These are phyloP conservation scores for Hypoxylon sp. DNA, from an alignment of 2,329 filamentous ascomycete genomes.

Conservation along the genomic window DNA sequence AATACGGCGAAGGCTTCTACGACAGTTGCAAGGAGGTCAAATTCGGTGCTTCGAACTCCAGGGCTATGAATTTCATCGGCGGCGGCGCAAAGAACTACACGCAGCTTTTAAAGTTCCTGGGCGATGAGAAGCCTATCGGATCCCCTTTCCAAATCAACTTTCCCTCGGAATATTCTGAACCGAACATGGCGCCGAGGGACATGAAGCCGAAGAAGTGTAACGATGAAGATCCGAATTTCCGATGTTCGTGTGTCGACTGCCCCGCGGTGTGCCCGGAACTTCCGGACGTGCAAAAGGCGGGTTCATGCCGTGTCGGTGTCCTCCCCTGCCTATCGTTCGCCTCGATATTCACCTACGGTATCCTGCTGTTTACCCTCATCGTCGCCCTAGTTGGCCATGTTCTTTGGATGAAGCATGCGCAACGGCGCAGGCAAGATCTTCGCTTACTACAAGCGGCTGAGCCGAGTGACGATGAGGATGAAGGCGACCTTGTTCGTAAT, in stretches of 20 bases:
- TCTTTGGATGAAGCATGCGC: conserved; percentile 79
- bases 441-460: conserved; percentile 87
- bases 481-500: conserved; percentile 85
- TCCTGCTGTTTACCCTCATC: conserved; percentile 78
- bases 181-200: conserved; percentile 78
- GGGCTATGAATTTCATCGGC: conserved; percentile 95
- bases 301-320: conserved; percentile 84
- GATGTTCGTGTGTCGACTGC: conserved; percentile 95
- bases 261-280: conserved; percentile 86
- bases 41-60: conserved; percentile 92
- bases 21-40: conserved; percentile 99
- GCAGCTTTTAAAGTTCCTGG: conserved; percentile 90
- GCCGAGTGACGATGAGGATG: conserved; percentile 93
- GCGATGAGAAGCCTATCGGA: conserved; percentile 89
- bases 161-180: conserved; percentile 72
- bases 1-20: conserved; percentile 90
- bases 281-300: conserved; percentile 77
- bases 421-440: conserved; percentile 84
- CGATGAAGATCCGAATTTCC: conserved; percentile 85
- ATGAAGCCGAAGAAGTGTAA: conserved; percentile 90
- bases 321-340: conserved; percentile 96
- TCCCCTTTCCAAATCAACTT: conserved; percentile 99
- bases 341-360: conserved; percentile 87
- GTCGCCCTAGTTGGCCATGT: conserved; percentile 79
- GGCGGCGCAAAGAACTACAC: conserved; percentile 93